Base-by-base conservation (phyloP, 169 alveolate genomes). In the Eimeria praecox region DNA sequence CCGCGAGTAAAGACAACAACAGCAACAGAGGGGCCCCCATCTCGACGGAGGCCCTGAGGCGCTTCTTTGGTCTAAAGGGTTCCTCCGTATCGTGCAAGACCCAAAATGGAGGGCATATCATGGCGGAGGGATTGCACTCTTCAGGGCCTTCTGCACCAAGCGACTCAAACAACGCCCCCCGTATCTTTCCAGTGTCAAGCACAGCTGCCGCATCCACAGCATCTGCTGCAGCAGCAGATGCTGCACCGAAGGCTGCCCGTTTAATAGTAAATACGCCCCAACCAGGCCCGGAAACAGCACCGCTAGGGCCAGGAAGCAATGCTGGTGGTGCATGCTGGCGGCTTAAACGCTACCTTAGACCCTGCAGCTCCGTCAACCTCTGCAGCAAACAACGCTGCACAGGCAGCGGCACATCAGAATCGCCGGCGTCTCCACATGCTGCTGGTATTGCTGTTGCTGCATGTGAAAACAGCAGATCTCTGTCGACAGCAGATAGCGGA, bases 21-120 rank as follows among this genome's bases (percentile, higher is more conserved):
- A 71, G 54, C 52, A 16, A 33, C 83, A 71, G 12, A 35, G 83
- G 49, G 83, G 38, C 83, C 49, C 83, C 83, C 44, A 71, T 71
- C 22, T 71, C 83, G 24, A 52, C 83, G n/a, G 49, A 71, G 83
- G 83, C 83, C 49, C 83, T 71, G 33, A 71, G 83, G 49, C 83
- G 49, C 12, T 71, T 71, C 83, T 71, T 71, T n/a, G 83, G 83
- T 52, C 52, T 71, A 35, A 71, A 71, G 52, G 54, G 33, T 12
- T 18, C 83, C 20, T 22, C 44, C 18, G 0, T 12, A 46, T 24
- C 35, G 2, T 14, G 46, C 83, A 27, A 5, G 27, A n/a, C 49
- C 52, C 52, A 30, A 52, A 33, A 71, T 46, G 52, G 83, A 69
- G 78, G 46, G 3, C 40, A 10, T 12, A 14, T 69, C 30, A 20